Conservation (phyloP, 1,284 basidiomycete species). For the Cryptococcus deneoformans region DNA sequence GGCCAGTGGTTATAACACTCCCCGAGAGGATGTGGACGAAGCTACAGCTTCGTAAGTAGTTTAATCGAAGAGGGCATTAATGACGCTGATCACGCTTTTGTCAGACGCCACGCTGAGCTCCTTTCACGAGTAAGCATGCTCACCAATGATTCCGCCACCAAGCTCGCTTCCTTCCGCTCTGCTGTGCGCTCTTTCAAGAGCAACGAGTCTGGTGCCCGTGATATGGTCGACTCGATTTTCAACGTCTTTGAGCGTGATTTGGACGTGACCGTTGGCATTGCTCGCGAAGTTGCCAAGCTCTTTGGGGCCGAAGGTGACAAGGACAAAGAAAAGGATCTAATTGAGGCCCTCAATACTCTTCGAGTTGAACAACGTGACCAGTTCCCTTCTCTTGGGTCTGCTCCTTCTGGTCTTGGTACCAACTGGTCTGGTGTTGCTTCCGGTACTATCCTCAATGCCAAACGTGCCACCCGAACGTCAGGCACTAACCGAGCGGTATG, state of each 20-base stretch:
- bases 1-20: slow-evolving; percentile 18
- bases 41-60: slow-evolving; percentile 37
- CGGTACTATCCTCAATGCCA: slow-evolving; percentile 77
- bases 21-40: slow-evolving; percentile 47
- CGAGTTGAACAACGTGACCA: slow-evolving; percentile 80
- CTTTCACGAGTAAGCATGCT: slow-evolving; percentile 65
- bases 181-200: slow-evolving; percentile 75
- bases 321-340: slow-evolving; percentile 69
- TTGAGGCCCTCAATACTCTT: slow-evolving; percentile 77
- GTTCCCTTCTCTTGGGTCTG: slow-evolving; percentile 66
- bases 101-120: slow-evolving; percentile 67
- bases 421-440: slow-evolving; percentile 75
- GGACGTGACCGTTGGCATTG: slow-evolving; percentile 71
- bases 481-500: slow-evolving; percentile 60
- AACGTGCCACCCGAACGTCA: slow-evolving; percentile 62
- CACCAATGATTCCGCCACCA: slow-evolving; percentile 67
- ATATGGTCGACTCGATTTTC: slow-evolving; percentile 84
- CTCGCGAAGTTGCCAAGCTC: slow-evolving; percentile 74
- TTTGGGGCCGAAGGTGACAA: slow-evolving; percentile 70
- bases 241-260: slow-evolving; percentile 74
- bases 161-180: slow-evolving; percentile 71
- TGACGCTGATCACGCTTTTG: background rate
- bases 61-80: background rate
- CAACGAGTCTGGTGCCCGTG: slow-evolving; percentile 74
- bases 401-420: slow-evolving; percentile 55